A percentile compares a stretch with the other conserved stretches of the same genome.
phyloP scores from a whole-genome alignment of 768 basidiomycete species.

The Asterophora lycoperdoides region DNA sequence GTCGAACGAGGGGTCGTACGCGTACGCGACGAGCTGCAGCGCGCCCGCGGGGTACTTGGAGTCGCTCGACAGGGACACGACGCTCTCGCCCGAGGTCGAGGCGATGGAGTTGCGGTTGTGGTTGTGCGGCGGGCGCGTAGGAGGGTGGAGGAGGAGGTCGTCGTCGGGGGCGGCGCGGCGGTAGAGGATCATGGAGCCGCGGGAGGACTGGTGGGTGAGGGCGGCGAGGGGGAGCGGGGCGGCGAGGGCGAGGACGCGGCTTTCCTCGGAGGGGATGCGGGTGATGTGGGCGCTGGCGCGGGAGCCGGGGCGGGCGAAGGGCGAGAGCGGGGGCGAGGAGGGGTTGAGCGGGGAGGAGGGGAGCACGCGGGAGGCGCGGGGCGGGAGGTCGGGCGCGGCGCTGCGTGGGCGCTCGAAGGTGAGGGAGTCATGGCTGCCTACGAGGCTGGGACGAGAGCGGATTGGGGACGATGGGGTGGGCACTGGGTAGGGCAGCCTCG shows the following conservation, averaged over 20 bases:
- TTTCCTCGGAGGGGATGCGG: slow-evolving; percentile 21
- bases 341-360: slow-evolving; percentile 18
- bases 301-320: slow-evolving; percentile 19
- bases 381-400: not conserved
- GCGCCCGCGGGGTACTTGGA: slow-evolving; percentile 60
- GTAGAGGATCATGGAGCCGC: slow-evolving; percentile 35
- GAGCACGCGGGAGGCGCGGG: not conserved
- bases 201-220: slow-evolving; percentile 2
- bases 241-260: slow-evolving; percentile 13
- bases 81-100: slow-evolving; percentile 35
- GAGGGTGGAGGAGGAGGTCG: slow-evolving; percentile 33
- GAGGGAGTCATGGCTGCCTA: not conserved
- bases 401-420: not conserved
- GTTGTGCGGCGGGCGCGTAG: slow-evolving; percentile 17
- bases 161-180: slow-evolving; percentile 25
- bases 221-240: not conserved
- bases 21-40: slow-evolving; percentile 53
- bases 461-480: slow-evolving; percentile 4
- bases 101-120: slow-evolving; percentile 26
- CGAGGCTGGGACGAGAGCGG: no score
- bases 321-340: slow-evolving; percentile 10
- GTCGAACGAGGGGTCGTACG: slow-evolving; percentile 49
- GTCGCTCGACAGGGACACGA: slow-evolving; percentile 51
- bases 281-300: slow-evolving; percentile 12
- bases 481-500: slow-evolving; percentile 6